Conservation (phyloP, 306 rosid genomes). For the Rosa multiflora region DNA sequence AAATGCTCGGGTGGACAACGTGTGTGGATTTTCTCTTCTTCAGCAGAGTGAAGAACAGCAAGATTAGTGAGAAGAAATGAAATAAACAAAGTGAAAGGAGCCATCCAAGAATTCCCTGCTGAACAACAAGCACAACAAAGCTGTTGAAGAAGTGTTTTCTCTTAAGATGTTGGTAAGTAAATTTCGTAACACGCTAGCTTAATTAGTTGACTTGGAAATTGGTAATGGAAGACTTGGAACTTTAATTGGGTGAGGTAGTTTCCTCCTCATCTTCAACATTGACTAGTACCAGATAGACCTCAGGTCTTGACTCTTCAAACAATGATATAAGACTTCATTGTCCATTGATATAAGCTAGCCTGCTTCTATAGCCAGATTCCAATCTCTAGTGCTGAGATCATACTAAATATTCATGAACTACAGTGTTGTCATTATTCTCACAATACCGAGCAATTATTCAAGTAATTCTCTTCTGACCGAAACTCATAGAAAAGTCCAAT, state of each 20-base stretch:
- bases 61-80: slow-evolving; percentile 20
- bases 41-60: slow-evolving; percentile 8
- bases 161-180: not conserved
- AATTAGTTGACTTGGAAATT: not conserved
- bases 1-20: not conserved
- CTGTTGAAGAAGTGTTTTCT: not conserved
- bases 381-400: not conserved
- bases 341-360: not conserved
- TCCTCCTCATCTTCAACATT: slow-evolving; percentile 6
- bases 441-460: not conserved
- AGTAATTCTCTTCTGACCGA: not conserved
- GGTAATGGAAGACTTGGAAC: not conserved
- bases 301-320: not conserved
- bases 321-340: not conserved
- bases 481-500: not conserved
- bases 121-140: not conserved
- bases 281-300: not conserved
- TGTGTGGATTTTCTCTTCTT: not conserved
- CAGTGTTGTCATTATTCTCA: not conserved
- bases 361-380: not conserved
- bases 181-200: not conserved
- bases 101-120: slow-evolving; percentile 17
- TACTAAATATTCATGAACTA: not conserved
- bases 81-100: not conserved
- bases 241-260: not conserved